Base-by-base conservation (phyloP, 306 rosid species). In the Medicago lupulina region DNA sequence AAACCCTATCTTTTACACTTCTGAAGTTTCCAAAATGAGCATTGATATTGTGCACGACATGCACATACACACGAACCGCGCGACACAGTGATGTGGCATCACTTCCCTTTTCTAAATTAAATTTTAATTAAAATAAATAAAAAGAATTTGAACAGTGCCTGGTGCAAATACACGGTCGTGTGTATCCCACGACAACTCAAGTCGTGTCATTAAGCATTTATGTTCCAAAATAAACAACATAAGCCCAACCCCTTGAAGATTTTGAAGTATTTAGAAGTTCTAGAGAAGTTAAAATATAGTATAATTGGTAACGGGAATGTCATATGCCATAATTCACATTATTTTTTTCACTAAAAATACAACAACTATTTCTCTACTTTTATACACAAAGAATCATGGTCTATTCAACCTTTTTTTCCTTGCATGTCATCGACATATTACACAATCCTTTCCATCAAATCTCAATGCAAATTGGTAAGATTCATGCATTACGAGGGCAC, bases 391-490 rank as follows among this genome's bases (percentile, higher is more conserved):
- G 60, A 49, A 25, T 15, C 41, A n/a, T 25, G 59, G 43, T 47
- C 23, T 23, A 25, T 46, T 49, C 43, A 28, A 46, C 23, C 7
- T 4, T 43, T 19, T 18, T 67, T 67, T 19, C 9, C 55, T 19
- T 7, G 38, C 10, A 67, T 19, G 11, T 43, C 71, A 67, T 16
- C 7, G 21, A 68, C 23, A 17, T 36, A 12, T 70, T 53, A 51
- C 34, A 70, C 9, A 70, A 14, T 46, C 58, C 53, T 51, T 7
- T 61, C 43, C 67, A 28, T 8, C 34, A 61, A 61, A 61, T 28
- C 43, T 61, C 43, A 61, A 61, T 61, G 19, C 67, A 61, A 28
- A 41, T 0, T 15, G 12, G 67, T 31, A 31, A 31, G 19, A 13
- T 61, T 61, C 67, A 61, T 7, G 3, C 1, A 28, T 31, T 28